phyloP scores from a whole-genome alignment of 257 asterid genomes.

The Solanum dulcamara region DNA sequence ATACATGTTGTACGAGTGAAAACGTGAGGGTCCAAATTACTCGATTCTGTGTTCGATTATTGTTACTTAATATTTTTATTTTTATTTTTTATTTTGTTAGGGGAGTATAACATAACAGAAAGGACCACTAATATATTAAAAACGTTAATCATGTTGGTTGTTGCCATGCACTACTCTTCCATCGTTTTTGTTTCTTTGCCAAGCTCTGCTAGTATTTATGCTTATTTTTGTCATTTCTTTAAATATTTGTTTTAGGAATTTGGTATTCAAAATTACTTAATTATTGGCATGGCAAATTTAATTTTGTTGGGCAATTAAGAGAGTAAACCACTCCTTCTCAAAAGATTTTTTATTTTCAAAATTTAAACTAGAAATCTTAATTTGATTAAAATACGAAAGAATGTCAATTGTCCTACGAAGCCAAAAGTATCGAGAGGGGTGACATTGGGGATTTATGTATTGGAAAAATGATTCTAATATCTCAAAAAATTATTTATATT shows the following conservation, averaged over 20 bases:
- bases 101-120: not conserved
- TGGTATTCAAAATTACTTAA: not conserved
- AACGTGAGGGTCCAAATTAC: not conserved
- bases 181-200: not conserved
- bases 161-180: not conserved
- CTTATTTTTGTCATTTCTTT: not conserved
- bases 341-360: no score
- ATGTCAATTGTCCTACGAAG: no score
- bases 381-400: no score
- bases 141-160: not conserved
- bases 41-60: not conserved
- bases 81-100: not conserved
- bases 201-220: not conserved
- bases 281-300: not conserved
- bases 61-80: not conserved
- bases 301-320: not conserved
- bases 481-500: not conserved
- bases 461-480: not conserved
- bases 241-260: not conserved
- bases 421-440: not conserved
- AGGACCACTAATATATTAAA: not conserved
- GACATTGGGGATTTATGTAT: not conserved
- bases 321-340: no score
- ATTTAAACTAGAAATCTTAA: no score
- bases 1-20: not conserved